Conservation (phyloP, 306 rosid genomes). For the Sophora flavescens region DNA sequence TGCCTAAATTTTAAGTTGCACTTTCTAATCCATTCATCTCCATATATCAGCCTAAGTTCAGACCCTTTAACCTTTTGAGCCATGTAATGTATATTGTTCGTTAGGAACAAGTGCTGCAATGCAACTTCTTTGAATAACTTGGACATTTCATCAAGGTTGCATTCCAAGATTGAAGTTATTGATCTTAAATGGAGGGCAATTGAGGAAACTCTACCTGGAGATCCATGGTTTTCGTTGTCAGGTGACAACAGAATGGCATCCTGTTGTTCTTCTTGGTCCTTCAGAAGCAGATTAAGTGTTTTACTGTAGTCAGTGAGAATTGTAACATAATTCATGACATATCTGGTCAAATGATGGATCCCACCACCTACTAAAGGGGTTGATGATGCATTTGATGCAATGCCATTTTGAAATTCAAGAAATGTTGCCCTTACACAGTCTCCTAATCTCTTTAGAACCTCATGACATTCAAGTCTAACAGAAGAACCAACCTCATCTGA, state of each 20-base stretch:
- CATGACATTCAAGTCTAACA: slow-evolving; percentile 71
- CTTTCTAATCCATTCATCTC: slow-evolving; percentile 81
- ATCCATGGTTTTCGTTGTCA: slow-evolving; percentile 48
- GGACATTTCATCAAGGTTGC: slow-evolving; percentile 77
- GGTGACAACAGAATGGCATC: slow-evolving; percentile 58
- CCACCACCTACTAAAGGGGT: slow-evolving; percentile 83
- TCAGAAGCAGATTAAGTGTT: slow-evolving; percentile 70
- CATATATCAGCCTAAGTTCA: slow-evolving; percentile 68
- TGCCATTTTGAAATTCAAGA: slow-evolving; percentile 71
- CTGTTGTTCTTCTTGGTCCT: slow-evolving; percentile 59
- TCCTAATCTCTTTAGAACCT: slow-evolving; percentile 75
- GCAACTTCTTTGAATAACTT: slow-evolving; percentile 71
- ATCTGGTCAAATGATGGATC: slow-evolving; percentile 78
- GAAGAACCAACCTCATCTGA: slow-evolving; percentile 72
- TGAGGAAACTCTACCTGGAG: slow-evolving; percentile 55
- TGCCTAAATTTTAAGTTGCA: slow-evolving; percentile 75
- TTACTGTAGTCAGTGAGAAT: slow-evolving; percentile 74
- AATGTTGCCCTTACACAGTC: slow-evolving; percentile 75
- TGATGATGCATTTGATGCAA: slow-evolving; percentile 71
- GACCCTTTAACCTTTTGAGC: slow-evolving; percentile 86
- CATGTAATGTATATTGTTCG: slow-evolving; percentile 91
- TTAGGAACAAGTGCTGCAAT: slow-evolving; percentile 85
- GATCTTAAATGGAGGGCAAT: slow-evolving; percentile 65
- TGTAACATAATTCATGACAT: slow-evolving; percentile 85
- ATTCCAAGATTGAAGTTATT: slow-evolving; percentile 66